Evolutionary conservation across 148 eudicot species (phyloP), one percentile per base, ranked within the genome.

Genomic region (Chenopodium suecicum): DNA sequence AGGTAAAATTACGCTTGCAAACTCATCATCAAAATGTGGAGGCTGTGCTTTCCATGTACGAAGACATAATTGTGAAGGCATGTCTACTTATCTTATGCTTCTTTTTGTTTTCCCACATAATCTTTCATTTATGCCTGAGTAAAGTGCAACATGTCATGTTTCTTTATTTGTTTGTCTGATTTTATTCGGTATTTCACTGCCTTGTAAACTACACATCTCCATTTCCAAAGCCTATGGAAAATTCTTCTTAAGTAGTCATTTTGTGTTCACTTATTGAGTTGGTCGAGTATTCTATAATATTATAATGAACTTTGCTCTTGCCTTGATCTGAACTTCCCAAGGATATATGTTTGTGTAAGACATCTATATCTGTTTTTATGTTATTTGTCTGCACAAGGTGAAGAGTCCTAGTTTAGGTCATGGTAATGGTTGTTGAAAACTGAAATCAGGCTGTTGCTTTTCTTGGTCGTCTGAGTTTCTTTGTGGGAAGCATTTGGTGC

Each of bases 1-100:
- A 97, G 99, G 99, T 92, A 68, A 97, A 94, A 88, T 84, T 97
- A 85, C 94, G 98, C 48, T 85, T 97, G 91, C 87, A 86, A 80
- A 97, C 99, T 81, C 95, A 97, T 86, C 88, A 97, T 85, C 91
- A 91, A 83, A 97, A 97, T 83, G 97, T 97, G 79, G 97, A 91
- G 85, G 87, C 96, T 8, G 99, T 97, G 80, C 91, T 97, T 64
- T 91, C 97, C 56, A 80, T 94, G 91, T 97, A 89, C 64, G 82
- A 92, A 86, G 90, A 90, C 80, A 87, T 91, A 82, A 94, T 81
- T 23, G 85, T 92, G 80, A 90, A 91, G 93, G 99, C 81, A 91
- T 80, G 86, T 65, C 65, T 56, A 25, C 62, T 6, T 7, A 20
- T 73, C 16, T 60, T 48, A 27, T 48, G 58, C 76, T 69, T 70